A percentile compares a stretch with the other conserved stretches of the same genome.
phyloP scores from a whole-genome alignment of 371 early-diverging fungal genomes.

The Mucor sp. region DNA sequence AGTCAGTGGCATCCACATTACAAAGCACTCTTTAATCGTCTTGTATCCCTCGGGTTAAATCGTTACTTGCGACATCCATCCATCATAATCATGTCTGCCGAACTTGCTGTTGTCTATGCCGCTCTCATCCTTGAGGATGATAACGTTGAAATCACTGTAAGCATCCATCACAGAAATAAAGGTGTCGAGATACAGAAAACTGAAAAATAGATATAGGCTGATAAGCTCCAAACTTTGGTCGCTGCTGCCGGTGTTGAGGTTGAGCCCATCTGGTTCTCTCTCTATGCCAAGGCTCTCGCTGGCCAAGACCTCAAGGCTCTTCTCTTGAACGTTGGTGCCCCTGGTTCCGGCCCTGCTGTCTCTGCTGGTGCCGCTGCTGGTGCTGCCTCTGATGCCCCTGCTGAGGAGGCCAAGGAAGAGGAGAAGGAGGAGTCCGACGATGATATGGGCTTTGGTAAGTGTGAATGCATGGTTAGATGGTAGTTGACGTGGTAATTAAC shows the following conservation, averaged over 20 bases:
- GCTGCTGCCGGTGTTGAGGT: conserved; percentile 92
- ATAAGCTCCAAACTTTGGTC: conserved; percentile 91
- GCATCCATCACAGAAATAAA: conserved; percentile 18
- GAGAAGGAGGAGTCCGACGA: conserved; percentile 92
- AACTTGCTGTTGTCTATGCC: conserved; percentile 96
- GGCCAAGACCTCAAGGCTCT: conserved; percentile 92
- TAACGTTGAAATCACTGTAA: conserved; percentile 94
- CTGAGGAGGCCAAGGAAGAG: conserved; percentile 65
- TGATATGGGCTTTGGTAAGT: conserved; percentile 88
- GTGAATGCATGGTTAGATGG: neutral
- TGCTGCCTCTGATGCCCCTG: conserved; percentile 57
- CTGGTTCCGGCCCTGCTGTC: conserved; percentile 65
- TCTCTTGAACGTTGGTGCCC: conserved; percentile 88
- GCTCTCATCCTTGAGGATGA: conserved; percentile 98
- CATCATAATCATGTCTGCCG: conserved; percentile 57
- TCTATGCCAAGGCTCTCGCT: conserved; percentile 98
- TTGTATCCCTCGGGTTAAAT: conserved; percentile 45
- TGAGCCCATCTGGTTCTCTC: conserved; percentile 94
- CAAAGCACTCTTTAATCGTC: conserved; percentile 30
- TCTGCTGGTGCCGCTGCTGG: conserved; percentile 54
- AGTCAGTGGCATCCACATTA: neutral
- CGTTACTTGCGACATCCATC: conserved; percentile 41
- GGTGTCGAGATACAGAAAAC: neutral
- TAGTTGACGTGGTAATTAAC: too few species aligned
- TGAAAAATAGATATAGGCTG: conserved; percentile 67